Base-by-base conservation (phyloP, 805 yeast genomes). In the Saturnispora galanensis region DNA sequence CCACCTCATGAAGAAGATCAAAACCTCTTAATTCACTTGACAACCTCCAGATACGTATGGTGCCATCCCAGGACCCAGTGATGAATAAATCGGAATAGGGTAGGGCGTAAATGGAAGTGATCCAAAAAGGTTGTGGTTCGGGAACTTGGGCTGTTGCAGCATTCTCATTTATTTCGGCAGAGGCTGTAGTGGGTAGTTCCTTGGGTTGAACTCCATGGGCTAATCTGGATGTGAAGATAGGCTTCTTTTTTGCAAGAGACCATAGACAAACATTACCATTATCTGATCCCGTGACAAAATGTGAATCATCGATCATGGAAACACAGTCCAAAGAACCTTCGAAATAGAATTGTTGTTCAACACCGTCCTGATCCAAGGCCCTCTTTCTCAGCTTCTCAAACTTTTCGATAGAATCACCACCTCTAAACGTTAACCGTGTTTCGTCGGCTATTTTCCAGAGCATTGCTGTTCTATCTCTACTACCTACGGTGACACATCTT, bases 381-480 rank as follows among this genome's bases (percentile, higher is more conserved):
- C 62, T 48, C 56, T 62, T 65, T 52, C 55, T 64, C 50, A 57
- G 62, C 62, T 62, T 69, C 2, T 33, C 45, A 39, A 47, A 54
- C 44, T 50, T 58, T 53, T 66, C 76, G 39, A 62, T 68, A 2
- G 62, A 64, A 56, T 87, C 96, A 47, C 94, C 95, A 49, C 95
- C 96, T 59, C 96, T 76, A 62, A 90, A 90, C 0, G 96, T 88
- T 56, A 93, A 74, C 58, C 97, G 77, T 1, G 95, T 79, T 65
- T 93, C 98, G 56, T 93, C 98, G 21, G 95, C 78, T 52, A 93
- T 87, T 62, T 93, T 93, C 98, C 98, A 93, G 55, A 85, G 69
- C 81, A 94, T 83, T 9, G 90, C 96, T 5, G 96, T 85, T 56
- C 94, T 80, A 65, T 93, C 98, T 55, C 97, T 77, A 3, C 95